phyloP scores from a whole-genome alignment of 2,329 filamentous ascomycete genomes.

The Byssochlamys sp. region DNA sequence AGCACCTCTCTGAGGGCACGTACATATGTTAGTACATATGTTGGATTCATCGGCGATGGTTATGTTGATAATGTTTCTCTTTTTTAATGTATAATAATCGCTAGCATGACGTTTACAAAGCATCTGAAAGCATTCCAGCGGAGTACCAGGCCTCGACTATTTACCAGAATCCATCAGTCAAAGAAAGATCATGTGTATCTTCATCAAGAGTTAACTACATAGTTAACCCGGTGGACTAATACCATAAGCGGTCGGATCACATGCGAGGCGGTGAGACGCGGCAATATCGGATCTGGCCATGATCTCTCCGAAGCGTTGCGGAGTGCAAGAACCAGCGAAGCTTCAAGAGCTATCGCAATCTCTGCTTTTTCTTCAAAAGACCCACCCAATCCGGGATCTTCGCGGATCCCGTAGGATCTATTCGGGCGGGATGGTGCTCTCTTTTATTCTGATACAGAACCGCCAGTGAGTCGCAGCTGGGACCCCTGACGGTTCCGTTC shows the following conservation, averaged over 20 bases:
- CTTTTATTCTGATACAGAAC: conserved; percentile 84
- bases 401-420: not conserved
- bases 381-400: not conserved
- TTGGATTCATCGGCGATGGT: not conserved
- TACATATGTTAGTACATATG: not conserved
- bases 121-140: too few species aligned
- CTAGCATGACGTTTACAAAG: not conserved
- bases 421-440: conserved; percentile 51
- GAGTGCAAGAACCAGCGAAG: not conserved
- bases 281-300: not conserved
- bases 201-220: not conserved
- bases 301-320: not conserved
- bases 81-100: not conserved
- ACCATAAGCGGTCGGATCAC: not conserved
- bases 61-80: not conserved
- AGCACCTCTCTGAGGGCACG: not conserved
- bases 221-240: too few species aligned
- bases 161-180: too few species aligned
- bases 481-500: conserved; percentile 4
- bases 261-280: not conserved
- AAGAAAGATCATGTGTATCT: not conserved
- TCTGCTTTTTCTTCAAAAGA: not conserved
- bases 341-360: not conserved
- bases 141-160: too few species aligned
- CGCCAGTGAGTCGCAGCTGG: conserved; percentile 54